Evolutionary conservation across 257 asterid genomes (phyloP).

Genomic region (Primulina huaijiensis): DNA sequence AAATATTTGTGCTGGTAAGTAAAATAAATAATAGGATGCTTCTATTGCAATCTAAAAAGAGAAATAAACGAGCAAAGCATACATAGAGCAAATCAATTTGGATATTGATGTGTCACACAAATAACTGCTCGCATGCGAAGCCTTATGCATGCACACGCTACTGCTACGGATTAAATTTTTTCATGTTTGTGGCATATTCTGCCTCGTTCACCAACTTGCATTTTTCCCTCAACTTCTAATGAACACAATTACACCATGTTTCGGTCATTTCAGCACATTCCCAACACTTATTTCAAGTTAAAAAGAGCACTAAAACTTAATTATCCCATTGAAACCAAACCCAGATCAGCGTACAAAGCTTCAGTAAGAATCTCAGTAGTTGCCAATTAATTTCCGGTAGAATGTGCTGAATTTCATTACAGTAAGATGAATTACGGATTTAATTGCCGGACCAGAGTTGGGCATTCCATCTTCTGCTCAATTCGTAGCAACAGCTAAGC

Average conservation of each 20-base stretch:
- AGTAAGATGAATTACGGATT: not conserved
- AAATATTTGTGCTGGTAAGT: constrained; percentile 37
- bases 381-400: constrained; percentile 10
- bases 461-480: not conserved
- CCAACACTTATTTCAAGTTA: not conserved
- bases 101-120: not conserved
- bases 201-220: not conserved
- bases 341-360: constrained; percentile 20
- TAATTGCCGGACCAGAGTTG: not conserved
- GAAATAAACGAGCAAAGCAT: not conserved
- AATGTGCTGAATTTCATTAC: constrained; percentile 7
- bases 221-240: not conserved
- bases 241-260: not conserved
- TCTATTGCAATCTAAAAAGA: constrained; percentile 22
- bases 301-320: not conserved
- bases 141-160: not conserved
- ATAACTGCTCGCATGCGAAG: not conserved
- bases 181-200: not conserved
- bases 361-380: constrained; percentile 9
- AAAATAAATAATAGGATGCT: constrained; percentile 24
- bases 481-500: not conserved
- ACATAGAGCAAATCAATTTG: constrained; percentile 1
- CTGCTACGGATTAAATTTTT: not conserved
- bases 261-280: not conserved
- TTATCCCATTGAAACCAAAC: not conserved